These are phyloP conservation scores for Pseudomassariella vexata DNA, from an alignment of 2,329 filamentous ascomycete genomes.

Conservation along the genomic window DNA sequence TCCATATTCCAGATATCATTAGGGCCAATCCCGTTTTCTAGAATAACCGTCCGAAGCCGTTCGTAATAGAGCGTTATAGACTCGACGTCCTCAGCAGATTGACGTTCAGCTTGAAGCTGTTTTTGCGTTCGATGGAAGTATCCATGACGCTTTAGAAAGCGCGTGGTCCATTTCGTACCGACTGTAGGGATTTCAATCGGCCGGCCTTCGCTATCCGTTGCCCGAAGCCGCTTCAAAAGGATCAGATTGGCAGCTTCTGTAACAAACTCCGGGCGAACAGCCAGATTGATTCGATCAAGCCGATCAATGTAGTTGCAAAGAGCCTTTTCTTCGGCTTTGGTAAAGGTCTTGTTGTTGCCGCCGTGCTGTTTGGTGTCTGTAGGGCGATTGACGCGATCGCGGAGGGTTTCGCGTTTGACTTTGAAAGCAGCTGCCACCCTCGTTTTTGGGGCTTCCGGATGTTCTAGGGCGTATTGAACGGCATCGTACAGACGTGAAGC, in stretches of 20 bases:
- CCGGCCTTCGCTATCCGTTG: background rate
- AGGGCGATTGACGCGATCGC: background rate
- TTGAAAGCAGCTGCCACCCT: too few relatives aligned
- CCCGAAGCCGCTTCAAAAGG: too few relatives aligned
- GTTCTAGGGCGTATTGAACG: too few relatives aligned
- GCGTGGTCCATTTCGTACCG: background rate
- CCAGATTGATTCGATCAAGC: background rate
- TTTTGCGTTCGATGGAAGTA: background rate
- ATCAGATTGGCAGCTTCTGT: background rate
- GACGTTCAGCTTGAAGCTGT: background rate
- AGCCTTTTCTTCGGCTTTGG: background rate
- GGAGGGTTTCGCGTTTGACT: background rate
- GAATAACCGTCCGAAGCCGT: background rate
- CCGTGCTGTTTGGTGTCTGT: background rate
- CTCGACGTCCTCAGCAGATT: background rate
- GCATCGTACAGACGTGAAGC: too few relatives aligned
- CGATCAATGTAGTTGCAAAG: conserved; percentile 2
- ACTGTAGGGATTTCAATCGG: background rate
- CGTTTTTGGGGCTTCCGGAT: too few relatives aligned
- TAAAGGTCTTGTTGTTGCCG: background rate
- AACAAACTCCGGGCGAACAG: background rate
- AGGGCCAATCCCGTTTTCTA: background rate
- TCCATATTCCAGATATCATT: conserved; percentile 8
- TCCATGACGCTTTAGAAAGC: conserved; percentile 1
- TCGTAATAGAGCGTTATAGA: conserved; percentile 2